Conservation (phyloP, 1,139 yeast species). For the Yarrowia galli region DNA sequence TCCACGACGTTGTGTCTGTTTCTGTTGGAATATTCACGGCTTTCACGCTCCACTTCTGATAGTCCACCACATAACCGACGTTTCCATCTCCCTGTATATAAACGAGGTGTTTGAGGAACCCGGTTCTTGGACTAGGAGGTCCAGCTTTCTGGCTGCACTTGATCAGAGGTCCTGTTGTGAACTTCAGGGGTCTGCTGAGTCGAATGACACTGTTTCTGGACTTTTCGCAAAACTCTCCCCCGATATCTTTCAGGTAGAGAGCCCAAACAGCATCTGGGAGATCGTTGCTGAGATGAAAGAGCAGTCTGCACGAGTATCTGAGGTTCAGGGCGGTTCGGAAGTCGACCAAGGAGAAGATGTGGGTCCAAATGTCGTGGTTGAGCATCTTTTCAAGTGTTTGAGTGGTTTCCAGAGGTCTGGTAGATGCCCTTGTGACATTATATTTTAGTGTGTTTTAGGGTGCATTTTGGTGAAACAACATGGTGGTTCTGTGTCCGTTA, state of each 20-base stretch:
- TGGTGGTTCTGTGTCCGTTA: background rate
- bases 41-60: background rate
- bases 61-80: slow-evolving; percentile 5
- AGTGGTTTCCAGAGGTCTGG: background rate
- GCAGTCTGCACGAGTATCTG: slow-evolving; percentile 11
- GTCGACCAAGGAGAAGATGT: slow-evolving; percentile 1
- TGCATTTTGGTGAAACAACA: background rate
- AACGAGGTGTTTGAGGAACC: slow-evolving; percentile 10
- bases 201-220: slow-evolving; percentile 15
- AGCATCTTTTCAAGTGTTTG: slow-evolving; percentile 3
- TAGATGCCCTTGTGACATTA: background rate
- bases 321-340: slow-evolving; percentile 5
- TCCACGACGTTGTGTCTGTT: background rate
- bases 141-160: slow-evolving; percentile 17
- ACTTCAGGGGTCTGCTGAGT: background rate
- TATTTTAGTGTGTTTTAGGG: background rate
- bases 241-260: background rate
- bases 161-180: background rate
- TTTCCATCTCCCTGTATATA: background rate
- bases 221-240: slow-evolving; percentile 4
- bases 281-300: slow-evolving; percentile 9
- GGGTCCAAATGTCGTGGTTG: slow-evolving; percentile 13
- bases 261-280: slow-evolving; percentile 12
- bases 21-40: background rate
- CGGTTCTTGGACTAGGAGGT: background rate